Evolutionary conservation across 495 filamentous ascomycete species (phyloP).

Genomic region (Aspergillus bridgeri): DNA sequence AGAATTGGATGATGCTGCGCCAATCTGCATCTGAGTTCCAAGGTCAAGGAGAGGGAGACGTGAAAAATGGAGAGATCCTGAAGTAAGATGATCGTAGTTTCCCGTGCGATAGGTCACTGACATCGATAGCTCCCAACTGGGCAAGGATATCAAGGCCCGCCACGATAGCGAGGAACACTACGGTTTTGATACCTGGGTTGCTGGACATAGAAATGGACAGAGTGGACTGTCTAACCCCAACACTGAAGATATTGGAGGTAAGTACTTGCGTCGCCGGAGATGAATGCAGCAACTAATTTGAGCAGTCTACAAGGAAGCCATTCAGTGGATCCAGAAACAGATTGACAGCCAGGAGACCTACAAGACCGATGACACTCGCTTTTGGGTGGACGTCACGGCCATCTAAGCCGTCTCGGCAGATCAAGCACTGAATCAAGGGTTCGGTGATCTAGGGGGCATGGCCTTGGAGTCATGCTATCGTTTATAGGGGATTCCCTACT

Average conservation of each 20-base stretch:
- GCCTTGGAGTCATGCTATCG: too few species aligned
- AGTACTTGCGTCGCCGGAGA: neutral
- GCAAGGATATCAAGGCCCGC: slow-evolving; percentile 25
- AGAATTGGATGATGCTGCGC: slow-evolving; percentile 41
- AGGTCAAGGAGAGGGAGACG: slow-evolving; percentile 17
- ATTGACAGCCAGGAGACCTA: slow-evolving; percentile 7
- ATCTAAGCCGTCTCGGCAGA: slow-evolving; percentile 2
- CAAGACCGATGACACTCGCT: slow-evolving; percentile 10
- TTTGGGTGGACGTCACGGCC: slow-evolving; percentile 11
- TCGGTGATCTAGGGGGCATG: too few species aligned
- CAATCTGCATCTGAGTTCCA: slow-evolving; percentile 24
- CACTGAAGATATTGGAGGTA: slow-evolving; percentile 23
- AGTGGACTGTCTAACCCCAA: slow-evolving; percentile 21
- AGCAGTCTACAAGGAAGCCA: slow-evolving; percentile 23
- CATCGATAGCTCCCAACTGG: slow-evolving; percentile 16
- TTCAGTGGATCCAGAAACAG: slow-evolving; percentile 29
- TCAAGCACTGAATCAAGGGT: too few species aligned
- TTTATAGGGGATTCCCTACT: too few species aligned
- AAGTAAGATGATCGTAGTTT: slow-evolving; percentile 19
- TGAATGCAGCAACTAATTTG: neutral
- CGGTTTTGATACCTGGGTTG: slow-evolving; percentile 27
- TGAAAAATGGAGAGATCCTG: slow-evolving; percentile 22
- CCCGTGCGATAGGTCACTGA: neutral
- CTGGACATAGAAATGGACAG: slow-evolving; percentile 27
- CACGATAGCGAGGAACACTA: slow-evolving; percentile 25